Percentiles rank a stretch among this genome's conserved stretches.
Conservation (phyloP, 805 yeast species). For the Zygosaccharomyces rouxii region DNA sequence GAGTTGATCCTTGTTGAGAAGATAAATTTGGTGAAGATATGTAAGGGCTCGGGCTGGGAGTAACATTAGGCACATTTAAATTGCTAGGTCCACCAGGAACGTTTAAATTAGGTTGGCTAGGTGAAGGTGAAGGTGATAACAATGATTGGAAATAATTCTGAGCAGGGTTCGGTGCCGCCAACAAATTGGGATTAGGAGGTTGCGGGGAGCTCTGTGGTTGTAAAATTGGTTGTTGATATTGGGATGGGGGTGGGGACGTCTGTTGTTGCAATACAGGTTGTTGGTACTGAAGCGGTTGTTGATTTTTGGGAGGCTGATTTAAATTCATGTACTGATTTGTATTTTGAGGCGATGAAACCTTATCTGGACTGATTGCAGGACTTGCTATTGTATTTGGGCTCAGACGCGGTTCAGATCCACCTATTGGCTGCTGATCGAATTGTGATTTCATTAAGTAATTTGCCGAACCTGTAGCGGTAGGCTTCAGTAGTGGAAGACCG, state of each 20-base stretch:
- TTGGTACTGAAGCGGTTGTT: conserved; percentile 23
- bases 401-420: background rate
- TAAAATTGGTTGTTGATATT: conserved; percentile 7
- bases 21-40: conserved; percentile 1
- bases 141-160: conserved; percentile 29
- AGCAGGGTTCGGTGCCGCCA: conserved; percentile 26
- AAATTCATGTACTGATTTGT: conserved; percentile 14
- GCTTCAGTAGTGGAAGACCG: conserved; percentile 31
- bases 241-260: conserved; percentile 12
- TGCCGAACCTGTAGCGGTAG: conserved; percentile 36
- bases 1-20: conserved; percentile 2
- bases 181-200: conserved; percentile 15
- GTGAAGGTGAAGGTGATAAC: conserved; percentile 30
- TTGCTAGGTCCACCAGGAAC: conserved; percentile 7
- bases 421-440: conserved; percentile 9
- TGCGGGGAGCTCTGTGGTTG: conserved; percentile 1
- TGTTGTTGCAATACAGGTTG: conserved; percentile 12
- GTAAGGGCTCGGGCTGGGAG: conserved; percentile 8
- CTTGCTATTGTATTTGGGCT: conserved; percentile 1
- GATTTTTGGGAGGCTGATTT: conserved; percentile 20
- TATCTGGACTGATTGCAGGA: conserved; percentile 9
- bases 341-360: conserved; percentile 16
- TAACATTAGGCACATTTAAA: conserved; percentile 10
- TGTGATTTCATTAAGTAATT: conserved; percentile 31
- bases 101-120: conserved; percentile 19